phyloP scores from a whole-genome alignment of 345 rosid species.

The Erucastrum elatum region DNA sequence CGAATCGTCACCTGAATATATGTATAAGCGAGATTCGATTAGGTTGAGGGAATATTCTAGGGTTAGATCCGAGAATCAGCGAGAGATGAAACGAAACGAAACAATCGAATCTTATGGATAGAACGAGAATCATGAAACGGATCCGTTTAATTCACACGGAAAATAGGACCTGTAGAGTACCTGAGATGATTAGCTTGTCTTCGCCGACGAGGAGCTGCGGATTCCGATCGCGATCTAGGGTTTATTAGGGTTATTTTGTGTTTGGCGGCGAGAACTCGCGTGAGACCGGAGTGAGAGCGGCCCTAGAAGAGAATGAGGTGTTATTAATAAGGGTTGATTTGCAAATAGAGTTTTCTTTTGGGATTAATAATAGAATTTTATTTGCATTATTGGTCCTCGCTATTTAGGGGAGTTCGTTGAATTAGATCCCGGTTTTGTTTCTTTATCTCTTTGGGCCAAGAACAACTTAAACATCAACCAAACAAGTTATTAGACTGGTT shows the following conservation, averaged over 20 bases:
- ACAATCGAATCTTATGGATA: background rate
- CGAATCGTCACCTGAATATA: constrained; percentile 5
- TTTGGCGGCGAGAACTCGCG: constrained; percentile 11
- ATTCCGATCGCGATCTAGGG: constrained; percentile 29
- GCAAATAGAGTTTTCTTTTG: background rate
- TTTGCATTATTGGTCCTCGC: background rate
- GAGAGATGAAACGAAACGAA: background rate
- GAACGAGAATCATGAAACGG: background rate
- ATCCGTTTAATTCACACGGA: background rate
- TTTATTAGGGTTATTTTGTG: constrained; percentile 18
- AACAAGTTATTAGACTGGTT: too few species aligned
- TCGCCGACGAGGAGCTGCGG: constrained; percentile 10
- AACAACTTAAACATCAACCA: too few species aligned
- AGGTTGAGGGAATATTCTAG: background rate
- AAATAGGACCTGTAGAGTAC: background rate
- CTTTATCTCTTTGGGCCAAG: background rate
- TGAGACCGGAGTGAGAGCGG: constrained; percentile 14
- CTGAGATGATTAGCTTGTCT: background rate
- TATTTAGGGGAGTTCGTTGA: background rate
- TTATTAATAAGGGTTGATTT: background rate
- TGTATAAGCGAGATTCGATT: background rate
- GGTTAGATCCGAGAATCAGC: background rate
- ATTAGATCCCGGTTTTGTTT: background rate
- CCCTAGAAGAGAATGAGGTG: background rate
- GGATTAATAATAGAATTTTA: background rate